Percentiles rank a stretch among this genome's conserved stretches.
These are phyloP conservation scores for Fusarium xylarioides DNA, from an alignment of 2,329 filamentous ascomycete genomes.

Conservation along the genomic window DNA sequence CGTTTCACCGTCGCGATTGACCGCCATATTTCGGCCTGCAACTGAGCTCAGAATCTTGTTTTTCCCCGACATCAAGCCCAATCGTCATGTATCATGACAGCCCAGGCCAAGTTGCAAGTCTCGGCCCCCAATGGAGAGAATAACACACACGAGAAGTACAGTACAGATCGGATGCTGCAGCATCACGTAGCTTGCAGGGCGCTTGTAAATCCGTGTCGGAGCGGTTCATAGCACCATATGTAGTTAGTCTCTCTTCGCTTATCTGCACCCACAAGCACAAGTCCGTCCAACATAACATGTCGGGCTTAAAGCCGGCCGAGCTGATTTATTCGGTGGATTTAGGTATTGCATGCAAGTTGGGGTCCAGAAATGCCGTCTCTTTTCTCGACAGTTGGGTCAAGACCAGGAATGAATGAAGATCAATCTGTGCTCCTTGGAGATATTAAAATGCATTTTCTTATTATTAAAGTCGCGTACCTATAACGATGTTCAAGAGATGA, in stretches of 20 bases:
- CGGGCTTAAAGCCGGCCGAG: neutral
- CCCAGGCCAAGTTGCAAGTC: neutral
- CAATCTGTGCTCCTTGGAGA: neutral
- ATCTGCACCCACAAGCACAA: neutral
- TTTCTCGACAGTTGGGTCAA: neutral
- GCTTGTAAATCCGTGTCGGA: constrained; percentile 2
- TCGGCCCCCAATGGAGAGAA: constrained; percentile 9
- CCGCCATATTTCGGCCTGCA: neutral
- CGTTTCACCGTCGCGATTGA: neutral
- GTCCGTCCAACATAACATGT: neutral
- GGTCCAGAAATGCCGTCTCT: neutral
- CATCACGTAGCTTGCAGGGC: neutral
- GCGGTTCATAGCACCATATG: constrained; percentile 7
- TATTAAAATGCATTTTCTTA: neutral
- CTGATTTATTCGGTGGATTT: neutral
- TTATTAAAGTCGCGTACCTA: neutral
- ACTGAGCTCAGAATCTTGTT: constrained; percentile 6
- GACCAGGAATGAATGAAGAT: neutral
- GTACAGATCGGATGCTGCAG: neutral
- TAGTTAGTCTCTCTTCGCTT: constrained; percentile 18
- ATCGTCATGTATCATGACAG: neutral
- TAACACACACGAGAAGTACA: neutral
- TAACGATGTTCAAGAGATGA: neutral
- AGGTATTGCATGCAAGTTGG: neutral
- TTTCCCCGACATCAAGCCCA: neutral